Conservation (phyloP, 2,329 filamentous ascomycete genomes). For the Neonectria hederae region DNA sequence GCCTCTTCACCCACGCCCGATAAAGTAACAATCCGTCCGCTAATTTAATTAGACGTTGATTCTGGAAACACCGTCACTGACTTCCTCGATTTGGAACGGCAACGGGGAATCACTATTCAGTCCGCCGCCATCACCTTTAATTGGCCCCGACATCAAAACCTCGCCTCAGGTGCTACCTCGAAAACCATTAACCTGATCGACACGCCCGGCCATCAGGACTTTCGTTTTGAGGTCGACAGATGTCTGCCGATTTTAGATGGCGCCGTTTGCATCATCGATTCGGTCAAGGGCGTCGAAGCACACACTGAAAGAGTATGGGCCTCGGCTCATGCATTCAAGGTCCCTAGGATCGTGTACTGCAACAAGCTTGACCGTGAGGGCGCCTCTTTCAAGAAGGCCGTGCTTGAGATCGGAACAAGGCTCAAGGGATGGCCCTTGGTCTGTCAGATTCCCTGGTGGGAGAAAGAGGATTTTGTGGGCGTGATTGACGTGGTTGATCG, state of each 20-base stretch:
- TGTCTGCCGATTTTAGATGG: constrained; percentile 90
- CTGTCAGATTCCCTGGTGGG: constrained; percentile 96
- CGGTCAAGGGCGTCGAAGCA: constrained; percentile 92
- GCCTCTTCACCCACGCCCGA: neutral
- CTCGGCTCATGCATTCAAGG: constrained; percentile 85
- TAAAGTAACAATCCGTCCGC: constrained; percentile 2
- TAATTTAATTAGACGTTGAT: constrained; percentile 75
- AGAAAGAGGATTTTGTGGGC: constrained; percentile 80
- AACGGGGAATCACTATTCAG: constrained; percentile 95
- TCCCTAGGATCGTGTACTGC: constrained; percentile 81
- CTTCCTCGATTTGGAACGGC: constrained; percentile 91
- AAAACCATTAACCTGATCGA: constrained; percentile 93
- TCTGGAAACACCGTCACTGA: constrained; percentile 97
- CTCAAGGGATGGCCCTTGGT: constrained; percentile 87
- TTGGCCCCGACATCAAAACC: constrained; percentile 75
- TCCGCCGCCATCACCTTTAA: constrained; percentile 95
- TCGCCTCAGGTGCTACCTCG: constrained; percentile 52
- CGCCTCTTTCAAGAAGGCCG: constrained; percentile 82
- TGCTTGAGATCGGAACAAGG: constrained; percentile 83
- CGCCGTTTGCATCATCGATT: constrained; percentile 91
- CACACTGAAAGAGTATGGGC: constrained; percentile 97
- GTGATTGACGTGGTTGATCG: constrained; percentile 85
- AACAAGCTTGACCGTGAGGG: constrained; percentile 84
- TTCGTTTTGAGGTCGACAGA: constrained; percentile 94
- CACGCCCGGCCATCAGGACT: constrained; percentile 96